These are phyloP conservation scores for Amanita pseudoporphyria DNA, from an alignment of 768 basidiomycete species.

Conservation along the genomic window DNA sequence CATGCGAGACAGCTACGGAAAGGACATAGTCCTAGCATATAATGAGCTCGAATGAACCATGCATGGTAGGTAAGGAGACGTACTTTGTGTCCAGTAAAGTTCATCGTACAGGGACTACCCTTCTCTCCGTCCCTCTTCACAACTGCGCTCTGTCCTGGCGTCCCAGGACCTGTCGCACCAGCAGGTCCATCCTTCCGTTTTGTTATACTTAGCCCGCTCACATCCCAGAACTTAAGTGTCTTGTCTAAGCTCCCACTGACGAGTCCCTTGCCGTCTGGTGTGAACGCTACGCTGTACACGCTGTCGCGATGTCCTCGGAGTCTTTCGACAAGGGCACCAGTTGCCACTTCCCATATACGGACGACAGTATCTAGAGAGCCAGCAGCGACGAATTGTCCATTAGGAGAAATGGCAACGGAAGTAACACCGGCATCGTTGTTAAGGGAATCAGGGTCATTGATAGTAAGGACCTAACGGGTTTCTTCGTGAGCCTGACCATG, in stretches of 20 bases:
- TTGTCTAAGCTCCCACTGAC: constrained; percentile 90
- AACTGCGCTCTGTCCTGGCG: constrained; percentile 3
- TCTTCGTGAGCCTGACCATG: background rate
- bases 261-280: constrained; percentile 83
- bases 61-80: constrained; percentile 17
- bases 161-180: constrained; percentile 5
- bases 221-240: constrained; percentile 84
- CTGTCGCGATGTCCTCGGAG: constrained; percentile 74
- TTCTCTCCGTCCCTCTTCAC: constrained; percentile 45
- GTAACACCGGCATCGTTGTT: constrained; percentile 58
- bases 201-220: constrained; percentile 51
- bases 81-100: constrained; percentile 87
- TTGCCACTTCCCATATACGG: constrained; percentile 70
- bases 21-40: constrained; percentile 44
- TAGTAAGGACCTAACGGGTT: constrained; percentile 31
- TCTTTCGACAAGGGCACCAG: constrained; percentile 60
- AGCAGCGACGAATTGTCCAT: constrained; percentile 55
- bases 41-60: background rate
- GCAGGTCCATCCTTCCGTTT: constrained; percentile 10
- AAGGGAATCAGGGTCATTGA: constrained; percentile 41
- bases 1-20: constrained; percentile 72
- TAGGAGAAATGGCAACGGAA: constrained; percentile 69
- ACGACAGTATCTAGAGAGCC: constrained; percentile 71
- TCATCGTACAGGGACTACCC: constrained; percentile 56
- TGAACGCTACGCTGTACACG: constrained; percentile 87